Evolutionary conservation across 2,329 filamentous ascomycete genomes (phyloP), one percentile per base, ranked within the genome.

Genomic region (Aureobasidium uvarum): DNA sequence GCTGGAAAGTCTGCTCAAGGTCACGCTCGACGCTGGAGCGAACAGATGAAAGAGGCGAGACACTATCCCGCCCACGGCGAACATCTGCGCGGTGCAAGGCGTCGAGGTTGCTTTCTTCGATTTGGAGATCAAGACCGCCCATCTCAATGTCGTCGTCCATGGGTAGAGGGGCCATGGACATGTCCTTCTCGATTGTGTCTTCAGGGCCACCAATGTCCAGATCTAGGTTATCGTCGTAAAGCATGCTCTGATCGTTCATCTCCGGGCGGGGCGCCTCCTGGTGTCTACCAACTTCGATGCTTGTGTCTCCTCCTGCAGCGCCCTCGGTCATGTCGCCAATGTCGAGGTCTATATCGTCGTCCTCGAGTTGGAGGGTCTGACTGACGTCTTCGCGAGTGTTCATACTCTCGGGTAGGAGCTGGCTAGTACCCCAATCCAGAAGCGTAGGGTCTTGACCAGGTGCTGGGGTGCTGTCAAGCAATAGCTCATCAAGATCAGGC

Each of bases 281-380:
- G 70, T 96, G 89, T 87, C 94, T 90, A 73, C 94, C 95, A 71
- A 92, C 83, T 87, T 99, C 95, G 66, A 97, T 88, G 72, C 88
- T 95, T 18, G 69, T 70, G 1, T 71, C 72, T 39, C 71, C 70
- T 6, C 66, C 68, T 74, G 63, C 68, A 75, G 39, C 67, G 59
- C 72, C 74, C 62, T 86, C 84, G 5, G 41, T 48, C 18, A 60
- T 60, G 39, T 60, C 41, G 39, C 84, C 86, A 67, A 92, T 84
- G 69, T 92, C 89, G 39, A 92, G 81, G 70, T 87, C 88, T 6
- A 81, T 68, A 68, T 85, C 81, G 67, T 86, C 81, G 33, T 84
- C 82, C 66, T 83, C 81, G 67, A 95, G 82, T 59, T 74, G 72
- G 23, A 72, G 58, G 36, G 72, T 76, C 62, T 72, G 71, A 38